Evolutionary conservation across 345 rosid genomes (phyloP), one percentile per base, ranked within the genome.

Genomic region (Dovyalis caffra): DNA sequence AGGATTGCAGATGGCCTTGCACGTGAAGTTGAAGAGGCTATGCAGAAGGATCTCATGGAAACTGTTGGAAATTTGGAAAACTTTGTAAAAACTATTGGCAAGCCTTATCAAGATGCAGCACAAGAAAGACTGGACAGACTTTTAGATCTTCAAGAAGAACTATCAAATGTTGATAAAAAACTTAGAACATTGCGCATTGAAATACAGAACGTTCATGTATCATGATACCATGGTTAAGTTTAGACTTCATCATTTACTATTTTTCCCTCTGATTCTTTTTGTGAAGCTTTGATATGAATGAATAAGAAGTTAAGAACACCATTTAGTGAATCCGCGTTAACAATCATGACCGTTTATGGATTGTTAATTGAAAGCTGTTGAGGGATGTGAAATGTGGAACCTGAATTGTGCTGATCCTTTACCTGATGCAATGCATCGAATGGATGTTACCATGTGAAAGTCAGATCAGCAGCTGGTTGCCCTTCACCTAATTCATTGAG

Each of bases 61-160:
- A 82, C 89, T 1, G 57, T 85, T 21, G 32, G 26, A 35, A 85
- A 87, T 78, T 65, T 95, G 80, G 88, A 86, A 35, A 85, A 80
- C 66, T 90, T 87, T 67, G 90, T 91, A 31, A 83, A 75, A 74
- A 79, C 71, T 10, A 79, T 87, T 35, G 91, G 90, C 81, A 90
- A 85, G 79, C 97, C 99, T 20, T 91, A 88, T 75, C 91, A 72
- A 85, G 98, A 87, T 68, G 93, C 90, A 64, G 96, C 97, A 4
- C 89, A 86, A 77, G 73, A 64, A 64, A 87, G 91, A 85, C 85
- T 88, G 25, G 92, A 90, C 74, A 77, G 79, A 58, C 85, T 91
- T 58, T 23, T 85, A 65, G 73, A 73, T 73, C 74, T 86, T 57
- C 90, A 89, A 83, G 88, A 82, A 64, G 91, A 86, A 73, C 62